A percentile compares a stretch with the other conserved stretches of the same genome.
These are phyloP conservation scores for Huiozyma sinensis DNA, from an alignment of 805 yeast species.

Conservation along the genomic window DNA sequence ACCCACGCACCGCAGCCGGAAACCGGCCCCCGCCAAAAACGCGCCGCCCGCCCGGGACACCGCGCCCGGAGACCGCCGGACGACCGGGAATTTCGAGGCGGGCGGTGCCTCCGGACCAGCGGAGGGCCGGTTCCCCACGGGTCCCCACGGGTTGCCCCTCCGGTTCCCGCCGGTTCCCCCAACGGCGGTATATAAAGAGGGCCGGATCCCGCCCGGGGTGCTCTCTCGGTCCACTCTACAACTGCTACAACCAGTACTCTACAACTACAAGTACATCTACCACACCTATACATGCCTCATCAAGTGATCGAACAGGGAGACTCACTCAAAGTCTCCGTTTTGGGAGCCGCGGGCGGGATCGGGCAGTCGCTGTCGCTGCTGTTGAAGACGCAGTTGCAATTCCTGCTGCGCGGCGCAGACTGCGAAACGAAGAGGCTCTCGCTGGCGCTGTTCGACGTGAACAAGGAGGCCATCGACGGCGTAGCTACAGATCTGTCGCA, in stretches of 20 bases:
- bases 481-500: slow-evolving; percentile 84
- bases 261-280: background rate
- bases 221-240: no score
- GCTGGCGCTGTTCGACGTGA: slow-evolving; percentile 75
- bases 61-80: background rate
- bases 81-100: no score
- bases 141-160: background rate
- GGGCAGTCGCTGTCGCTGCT: slow-evolving; percentile 86
- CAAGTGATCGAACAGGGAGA: slow-evolving; percentile 5
- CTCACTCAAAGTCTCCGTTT: slow-evolving; percentile 57
- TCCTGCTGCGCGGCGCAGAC: slow-evolving; percentile 21
- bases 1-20: no score
- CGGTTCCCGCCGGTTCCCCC: background rate
- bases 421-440: slow-evolving; percentile 9
- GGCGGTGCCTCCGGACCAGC: no score
- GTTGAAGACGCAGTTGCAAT: slow-evolving; percentile 41
- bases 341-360: slow-evolving; percentile 92
- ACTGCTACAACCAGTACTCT: background rate
- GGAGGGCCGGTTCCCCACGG: background rate
- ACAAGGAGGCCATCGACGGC: slow-evolving; percentile 51
- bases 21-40: background rate
- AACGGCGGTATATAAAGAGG: background rate
- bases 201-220: no score
- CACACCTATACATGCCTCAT: slow-evolving; percentile 14
- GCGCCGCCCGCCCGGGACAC: background rate